Evolutionary conservation across 73 alveolate species (phyloP).

Genomic region (Stentor coeruleus): DNA sequence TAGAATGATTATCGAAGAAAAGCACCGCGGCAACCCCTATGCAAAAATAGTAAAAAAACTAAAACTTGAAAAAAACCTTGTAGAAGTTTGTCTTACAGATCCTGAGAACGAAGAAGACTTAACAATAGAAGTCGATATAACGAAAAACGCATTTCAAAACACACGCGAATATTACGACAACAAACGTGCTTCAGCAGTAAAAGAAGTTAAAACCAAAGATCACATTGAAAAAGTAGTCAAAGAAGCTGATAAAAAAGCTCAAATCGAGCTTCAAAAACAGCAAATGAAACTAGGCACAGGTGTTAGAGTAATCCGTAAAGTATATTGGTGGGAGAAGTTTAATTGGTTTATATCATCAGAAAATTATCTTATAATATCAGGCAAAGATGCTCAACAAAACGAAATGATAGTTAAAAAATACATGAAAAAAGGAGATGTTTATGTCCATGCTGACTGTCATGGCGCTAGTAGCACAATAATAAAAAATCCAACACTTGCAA

Average conservation of each 20-base stretch:
- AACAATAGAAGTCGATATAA: conserved; percentile 9
- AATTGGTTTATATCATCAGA: conserved; percentile 86
- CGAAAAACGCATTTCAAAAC: conserved; percentile 39
- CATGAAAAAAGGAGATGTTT: conserved; percentile 67
- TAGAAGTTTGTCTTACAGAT: conserved; percentile 53
- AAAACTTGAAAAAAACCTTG: conserved; percentile 59
- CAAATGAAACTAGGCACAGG: conserved; percentile 41
- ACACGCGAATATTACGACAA: conserved; percentile 65
- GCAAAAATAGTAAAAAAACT: conserved; percentile 65
- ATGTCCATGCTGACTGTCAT: conserved; percentile 83
- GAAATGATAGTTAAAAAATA: conserved; percentile 76
- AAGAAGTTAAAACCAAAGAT: conserved; percentile 66
- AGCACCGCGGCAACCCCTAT: conserved; percentile 75
- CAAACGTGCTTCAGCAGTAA: conserved; percentile 57
- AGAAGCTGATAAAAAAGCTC: conserved; percentile 78
- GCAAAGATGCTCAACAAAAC: conserved; percentile 80
- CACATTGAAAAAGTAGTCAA: conserved; percentile 67
- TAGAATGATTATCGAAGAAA: conserved; percentile 81
- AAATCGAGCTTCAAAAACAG: conserved; percentile 63
- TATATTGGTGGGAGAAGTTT: conserved; percentile 87
- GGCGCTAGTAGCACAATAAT: conserved; percentile 87
- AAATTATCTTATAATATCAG: conserved; percentile 73
- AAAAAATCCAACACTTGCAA: conserved; percentile 62
- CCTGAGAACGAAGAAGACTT: conserved; percentile 38
- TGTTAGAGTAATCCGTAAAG: conserved; percentile 57